Conservation (phyloP, 805 yeast genomes). For the Metschnikowia picachoensis region DNA sequence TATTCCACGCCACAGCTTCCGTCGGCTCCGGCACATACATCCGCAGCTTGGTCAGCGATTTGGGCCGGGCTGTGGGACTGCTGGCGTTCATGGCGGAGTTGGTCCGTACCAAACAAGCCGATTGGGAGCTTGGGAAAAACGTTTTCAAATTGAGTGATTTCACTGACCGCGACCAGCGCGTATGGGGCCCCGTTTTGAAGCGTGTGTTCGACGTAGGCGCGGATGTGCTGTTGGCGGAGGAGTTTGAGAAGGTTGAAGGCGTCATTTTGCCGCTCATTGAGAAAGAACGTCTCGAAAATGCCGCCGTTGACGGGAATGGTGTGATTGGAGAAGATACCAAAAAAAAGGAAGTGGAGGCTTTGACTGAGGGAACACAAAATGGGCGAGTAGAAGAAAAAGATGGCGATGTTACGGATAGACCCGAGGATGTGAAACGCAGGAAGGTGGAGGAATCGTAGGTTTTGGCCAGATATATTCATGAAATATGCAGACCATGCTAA, state of each 20-base stretch:
- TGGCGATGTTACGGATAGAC: not conserved
- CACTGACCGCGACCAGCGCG: constrained; percentile 50
- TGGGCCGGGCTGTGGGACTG: constrained; percentile 76
- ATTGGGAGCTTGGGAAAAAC: constrained; percentile 72
- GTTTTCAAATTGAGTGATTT: constrained; percentile 69
- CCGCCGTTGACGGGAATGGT: not conserved
- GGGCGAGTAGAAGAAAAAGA: not conserved
- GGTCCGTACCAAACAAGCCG: constrained; percentile 70
- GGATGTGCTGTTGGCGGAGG: constrained; percentile 23
- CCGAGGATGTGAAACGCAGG: constrained; percentile 1
- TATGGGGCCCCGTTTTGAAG: constrained; percentile 68
- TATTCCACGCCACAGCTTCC: constrained; percentile 66
- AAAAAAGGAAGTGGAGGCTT: not conserved
- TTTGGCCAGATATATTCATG: not conserved
- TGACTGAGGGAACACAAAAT: not conserved
- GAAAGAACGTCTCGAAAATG: not conserved
- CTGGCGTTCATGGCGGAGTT: constrained; percentile 87
- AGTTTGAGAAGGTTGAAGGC: constrained; percentile 13
- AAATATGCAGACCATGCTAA: no score
- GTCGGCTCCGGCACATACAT: constrained; percentile 97
- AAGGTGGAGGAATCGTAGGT: constrained; percentile 1
- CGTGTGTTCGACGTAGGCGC: constrained; percentile 44
- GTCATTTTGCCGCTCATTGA: not conserved
- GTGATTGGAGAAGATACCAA: not conserved
- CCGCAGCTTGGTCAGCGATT: constrained; percentile 82